Evolutionary conservation across 1,284 basidiomycete genomes (phyloP).

Genomic region (Fistulinella cinereoalba): DNA sequence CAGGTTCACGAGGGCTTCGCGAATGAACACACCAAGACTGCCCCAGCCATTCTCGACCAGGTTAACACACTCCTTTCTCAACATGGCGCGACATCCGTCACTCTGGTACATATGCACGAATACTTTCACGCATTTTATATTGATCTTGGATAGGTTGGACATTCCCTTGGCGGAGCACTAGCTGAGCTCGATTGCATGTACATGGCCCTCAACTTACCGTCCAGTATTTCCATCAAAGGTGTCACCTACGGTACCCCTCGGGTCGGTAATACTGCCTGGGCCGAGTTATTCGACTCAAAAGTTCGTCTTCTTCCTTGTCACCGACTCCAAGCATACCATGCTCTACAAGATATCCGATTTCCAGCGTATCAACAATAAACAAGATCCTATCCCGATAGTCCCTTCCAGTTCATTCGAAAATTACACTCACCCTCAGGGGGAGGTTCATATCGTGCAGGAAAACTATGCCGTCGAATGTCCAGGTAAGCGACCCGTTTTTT

Average conservation of each 20-base stretch:
- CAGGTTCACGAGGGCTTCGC: constrained; percentile 37
- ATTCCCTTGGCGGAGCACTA: constrained; percentile 58
- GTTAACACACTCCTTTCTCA: constrained; percentile 36
- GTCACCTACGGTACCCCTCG: constrained; percentile 52
- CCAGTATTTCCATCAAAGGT: constrained; percentile 39
- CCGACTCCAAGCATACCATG: neutral
- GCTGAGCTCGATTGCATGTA: constrained; percentile 51
- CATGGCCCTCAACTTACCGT: constrained; percentile 46
- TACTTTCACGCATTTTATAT: neutral
- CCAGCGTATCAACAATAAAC: constrained; percentile 45
- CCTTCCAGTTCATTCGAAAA: constrained; percentile 44
- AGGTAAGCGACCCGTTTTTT: constrained; percentile 25
- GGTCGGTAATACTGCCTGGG: constrained; percentile 33
- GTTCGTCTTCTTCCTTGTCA: constrained; percentile 24
- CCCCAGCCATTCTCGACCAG: constrained; percentile 38
- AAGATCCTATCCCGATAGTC: constrained; percentile 47
- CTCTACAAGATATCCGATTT: constrained; percentile 40
- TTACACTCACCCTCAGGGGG: constrained; percentile 42
- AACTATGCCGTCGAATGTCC: constrained; percentile 39
- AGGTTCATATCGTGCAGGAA: constrained; percentile 39
- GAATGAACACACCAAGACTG: constrained; percentile 36
- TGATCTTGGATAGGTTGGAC: constrained; percentile 42
- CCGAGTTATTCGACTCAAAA: constrained; percentile 30
- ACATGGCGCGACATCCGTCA: constrained; percentile 37
- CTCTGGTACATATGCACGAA: constrained; percentile 31